Evolutionary conservation across 176 grass and related monocot genomes (phyloP).

Genomic region (Ensete glaucum): DNA sequence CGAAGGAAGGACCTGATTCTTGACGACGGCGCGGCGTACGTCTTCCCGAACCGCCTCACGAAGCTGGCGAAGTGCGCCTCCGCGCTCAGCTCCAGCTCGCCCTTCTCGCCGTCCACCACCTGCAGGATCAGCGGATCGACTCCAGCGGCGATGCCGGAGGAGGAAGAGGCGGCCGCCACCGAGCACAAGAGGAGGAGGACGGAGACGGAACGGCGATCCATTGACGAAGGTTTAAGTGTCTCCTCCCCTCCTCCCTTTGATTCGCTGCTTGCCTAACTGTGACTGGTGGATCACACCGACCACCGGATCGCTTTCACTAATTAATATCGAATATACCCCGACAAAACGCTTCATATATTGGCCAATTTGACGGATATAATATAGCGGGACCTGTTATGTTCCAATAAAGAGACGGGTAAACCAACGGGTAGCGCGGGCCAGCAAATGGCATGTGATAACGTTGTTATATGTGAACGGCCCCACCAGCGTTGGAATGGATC

Average conservation of each 20-base stretch:
- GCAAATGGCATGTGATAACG: too few relatives aligned
- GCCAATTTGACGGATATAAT: too few relatives aligned
- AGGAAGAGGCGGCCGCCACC: not conserved
- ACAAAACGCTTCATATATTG: too few relatives aligned
- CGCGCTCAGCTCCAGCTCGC: not conserved
- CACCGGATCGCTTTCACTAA: not conserved
- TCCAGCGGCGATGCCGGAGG: not conserved
- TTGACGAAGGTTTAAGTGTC: not conserved
- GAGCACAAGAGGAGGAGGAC: not conserved
- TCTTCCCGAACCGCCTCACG: constrained; percentile 2
- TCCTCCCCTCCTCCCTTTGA: not conserved
- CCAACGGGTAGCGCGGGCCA: too few relatives aligned
- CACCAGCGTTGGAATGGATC: too few relatives aligned
- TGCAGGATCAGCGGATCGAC: not conserved
- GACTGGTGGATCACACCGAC: not conserved
- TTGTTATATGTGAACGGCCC: too few relatives aligned
- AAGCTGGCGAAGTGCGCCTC: constrained; percentile 1
- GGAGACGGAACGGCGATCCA: not conserved
- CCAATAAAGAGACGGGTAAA: too few relatives aligned
- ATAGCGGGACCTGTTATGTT: too few relatives aligned
- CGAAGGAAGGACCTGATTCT: constrained; percentile 4
- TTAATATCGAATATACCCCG: too few relatives aligned
- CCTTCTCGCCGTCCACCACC: not conserved
- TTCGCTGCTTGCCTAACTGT: not conserved
- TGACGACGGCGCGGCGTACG: not conserved